phyloP scores from a whole-genome alignment of 2,329 filamentous ascomycete species.

The Microascus cirrosus region DNA sequence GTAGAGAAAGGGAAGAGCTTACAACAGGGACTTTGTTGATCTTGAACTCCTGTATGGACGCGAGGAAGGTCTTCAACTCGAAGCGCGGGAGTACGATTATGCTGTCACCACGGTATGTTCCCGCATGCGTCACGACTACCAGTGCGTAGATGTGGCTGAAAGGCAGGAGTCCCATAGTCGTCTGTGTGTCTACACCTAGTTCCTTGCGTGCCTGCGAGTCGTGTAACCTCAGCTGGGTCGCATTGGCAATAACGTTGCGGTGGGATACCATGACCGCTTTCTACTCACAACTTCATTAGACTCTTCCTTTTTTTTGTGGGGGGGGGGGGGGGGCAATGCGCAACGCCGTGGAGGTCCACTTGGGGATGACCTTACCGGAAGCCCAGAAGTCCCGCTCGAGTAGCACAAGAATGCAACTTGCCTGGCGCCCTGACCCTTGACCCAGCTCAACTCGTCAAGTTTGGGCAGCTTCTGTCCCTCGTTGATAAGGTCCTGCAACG shows the following conservation, averaged over 20 bases:
- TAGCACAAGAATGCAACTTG: conserved; percentile 70
- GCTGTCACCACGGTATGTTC: conserved; percentile 61
- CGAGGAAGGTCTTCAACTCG: conserved; percentile 54
- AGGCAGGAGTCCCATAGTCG: conserved; percentile 58
- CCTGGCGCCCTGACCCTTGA: conserved; percentile 51
- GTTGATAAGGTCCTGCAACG: conserved; percentile 53
- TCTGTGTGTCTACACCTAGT: conserved; percentile 25
- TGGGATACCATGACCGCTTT: conserved; percentile 83
- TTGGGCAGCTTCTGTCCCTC: conserved; percentile 44
- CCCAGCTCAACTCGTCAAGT: conserved; percentile 47
- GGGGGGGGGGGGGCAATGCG: too few species aligned
- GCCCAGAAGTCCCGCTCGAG: conserved; percentile 67
- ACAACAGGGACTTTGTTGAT: conserved; percentile 58
- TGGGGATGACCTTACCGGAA: conserved; percentile 44
- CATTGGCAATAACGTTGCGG: conserved; percentile 67
- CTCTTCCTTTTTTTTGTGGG: not conserved
- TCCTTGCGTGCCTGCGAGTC: conserved; percentile 24
- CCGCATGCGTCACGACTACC: conserved; percentile 56
- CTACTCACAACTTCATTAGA: conserved; percentile 21
- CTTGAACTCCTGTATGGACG: conserved; percentile 55
- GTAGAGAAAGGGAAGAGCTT: conserved; percentile 12
- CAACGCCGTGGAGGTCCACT: too few species aligned
- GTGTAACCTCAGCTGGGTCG: conserved; percentile 46
- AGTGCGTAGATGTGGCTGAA: conserved; percentile 76
- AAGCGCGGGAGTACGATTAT: conserved; percentile 66